Base-by-base conservation (phyloP, 768 basidiomycete species). In the Auricularia heimuer region DNA sequence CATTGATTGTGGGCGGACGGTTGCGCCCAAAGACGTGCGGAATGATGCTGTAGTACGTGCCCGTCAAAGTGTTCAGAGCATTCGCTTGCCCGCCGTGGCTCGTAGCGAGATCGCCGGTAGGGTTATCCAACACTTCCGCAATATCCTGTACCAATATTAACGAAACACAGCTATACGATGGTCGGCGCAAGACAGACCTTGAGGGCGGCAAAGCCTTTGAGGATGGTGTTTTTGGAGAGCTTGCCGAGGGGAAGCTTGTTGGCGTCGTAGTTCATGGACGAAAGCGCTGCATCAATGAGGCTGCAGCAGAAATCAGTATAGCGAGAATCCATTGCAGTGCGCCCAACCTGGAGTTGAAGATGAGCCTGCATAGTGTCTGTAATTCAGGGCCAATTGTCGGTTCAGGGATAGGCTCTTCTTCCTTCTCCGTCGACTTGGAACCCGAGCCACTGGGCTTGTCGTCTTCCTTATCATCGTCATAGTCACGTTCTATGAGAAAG, bases 231-330 rank as follows among this genome's bases (percentile, higher is more conserved):
- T 70, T 86, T 86, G 4, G 85, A 78, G 18, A 87, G 77, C 75
- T 87, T 86, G 79, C 84, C 85, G 18, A 86, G 79, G 16, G 85
- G 85, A 29, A 86, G 77, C 68, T 86, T 86, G 68, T 81, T 81
- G 3, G 85, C 85, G 69, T 86, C 85, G 66, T 86, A 86, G 67
- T 86, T 85, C 83, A 86, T 84, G 4, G 82, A 81, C 16, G 82
- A 81, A 69, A 86, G 72, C 54, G 79, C 77, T 0, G 82, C 83
- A 61, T 82, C 78, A 29, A 85, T 82, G 65, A 85, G 69, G 33
- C 83, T 84, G 65, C 18, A 21, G 33, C 56, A n/a, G 29, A 10
- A 44, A 14, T 24, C 51, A 21, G 21, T 29, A 14, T 12, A 51
- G 51, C 65, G 62, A 67, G 65, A 21, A 45, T 39, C 3, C 21